These are phyloP conservation scores for Alternaria dauci DNA, from an alignment of 2,329 filamentous ascomycete species.

Conservation along the genomic window DNA sequence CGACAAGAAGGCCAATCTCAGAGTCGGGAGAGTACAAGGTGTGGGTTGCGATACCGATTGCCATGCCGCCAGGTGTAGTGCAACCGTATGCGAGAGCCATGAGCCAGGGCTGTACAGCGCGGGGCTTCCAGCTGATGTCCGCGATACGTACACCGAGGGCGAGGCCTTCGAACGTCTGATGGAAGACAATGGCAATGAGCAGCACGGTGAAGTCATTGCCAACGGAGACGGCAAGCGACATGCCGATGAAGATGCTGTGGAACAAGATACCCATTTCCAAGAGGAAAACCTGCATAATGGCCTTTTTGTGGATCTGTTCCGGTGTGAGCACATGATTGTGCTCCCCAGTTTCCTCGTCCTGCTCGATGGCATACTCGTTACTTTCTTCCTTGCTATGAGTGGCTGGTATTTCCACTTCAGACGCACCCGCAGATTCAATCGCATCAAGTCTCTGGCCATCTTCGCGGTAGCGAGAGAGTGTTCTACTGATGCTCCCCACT, in stretches of 20 bases:
- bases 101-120: constrained; percentile 62
- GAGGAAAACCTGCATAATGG: constrained; percentile 48
- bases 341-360: constrained; percentile 34
- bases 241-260: constrained; percentile 69
- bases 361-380: constrained; percentile 32
- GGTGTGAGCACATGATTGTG: constrained; percentile 22
- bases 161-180: constrained; percentile 86
- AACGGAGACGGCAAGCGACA: constrained; percentile 66
- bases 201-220: constrained; percentile 63
- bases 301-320: constrained; percentile 41
- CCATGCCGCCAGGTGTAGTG: constrained; percentile 79
- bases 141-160: constrained; percentile 86
- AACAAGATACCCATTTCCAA: constrained; percentile 69
- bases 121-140: constrained; percentile 65
- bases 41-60: constrained; percentile 80
- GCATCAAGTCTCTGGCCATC: constrained; percentile 34
- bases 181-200: constrained; percentile 68
- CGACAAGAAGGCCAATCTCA: constrained; percentile 78
- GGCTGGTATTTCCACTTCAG: constrained; percentile 55
- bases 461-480: constrained; percentile 39
- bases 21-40: constrained; percentile 81
- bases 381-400: constrained; percentile 39
- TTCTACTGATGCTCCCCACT: constrained; percentile 40
- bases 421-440: constrained; percentile 55
- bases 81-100: constrained; percentile 81